phyloP scores from a whole-genome alignment of 805 yeast species.

The Ogataea nakhonphanomensis region DNA sequence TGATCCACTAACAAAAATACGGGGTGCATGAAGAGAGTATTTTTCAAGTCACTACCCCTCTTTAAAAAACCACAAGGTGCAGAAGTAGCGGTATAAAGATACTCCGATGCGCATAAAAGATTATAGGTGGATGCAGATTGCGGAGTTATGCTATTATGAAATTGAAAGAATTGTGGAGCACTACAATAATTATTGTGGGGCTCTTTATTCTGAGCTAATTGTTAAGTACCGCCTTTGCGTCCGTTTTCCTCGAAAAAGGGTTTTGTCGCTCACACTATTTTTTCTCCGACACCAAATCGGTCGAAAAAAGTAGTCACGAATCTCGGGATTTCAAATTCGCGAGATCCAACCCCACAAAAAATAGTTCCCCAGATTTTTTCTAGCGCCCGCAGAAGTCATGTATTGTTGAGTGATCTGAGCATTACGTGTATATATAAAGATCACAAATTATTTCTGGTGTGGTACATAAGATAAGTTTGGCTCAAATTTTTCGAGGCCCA shows the following conservation, averaged over 20 bases:
- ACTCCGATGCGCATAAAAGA: not conserved
- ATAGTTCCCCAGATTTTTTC: not conserved
- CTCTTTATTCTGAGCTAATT: not conserved
- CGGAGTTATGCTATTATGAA: not conserved
- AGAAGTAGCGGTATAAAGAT: not conserved
- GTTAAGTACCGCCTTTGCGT: not conserved
- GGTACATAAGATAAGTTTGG: not conserved
- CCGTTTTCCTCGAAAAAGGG: not conserved
- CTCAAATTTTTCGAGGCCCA: not conserved
- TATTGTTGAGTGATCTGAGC: conserved; percentile 1
- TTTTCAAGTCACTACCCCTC: not conserved
- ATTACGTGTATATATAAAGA: not conserved
- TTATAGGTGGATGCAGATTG: not conserved
- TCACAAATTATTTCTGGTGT: not conserved
- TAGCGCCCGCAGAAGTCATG: conserved; percentile 3
- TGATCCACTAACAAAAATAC: not conserved
- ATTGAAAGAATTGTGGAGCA: not conserved
- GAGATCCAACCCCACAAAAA: conserved; percentile 1
- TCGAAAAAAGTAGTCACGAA: not conserved
- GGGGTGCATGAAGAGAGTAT: not conserved
- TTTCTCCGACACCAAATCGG: conserved; percentile 15
- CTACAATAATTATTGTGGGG: not conserved
- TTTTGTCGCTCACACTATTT: not conserved
- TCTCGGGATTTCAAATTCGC: not conserved
- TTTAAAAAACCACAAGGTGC: not conserved